A percentile compares a stretch with the other conserved stretches of the same genome.
phyloP scores from a whole-genome alignment of 148 eudicot genomes.

The Vaccinium corymbosum region DNA sequence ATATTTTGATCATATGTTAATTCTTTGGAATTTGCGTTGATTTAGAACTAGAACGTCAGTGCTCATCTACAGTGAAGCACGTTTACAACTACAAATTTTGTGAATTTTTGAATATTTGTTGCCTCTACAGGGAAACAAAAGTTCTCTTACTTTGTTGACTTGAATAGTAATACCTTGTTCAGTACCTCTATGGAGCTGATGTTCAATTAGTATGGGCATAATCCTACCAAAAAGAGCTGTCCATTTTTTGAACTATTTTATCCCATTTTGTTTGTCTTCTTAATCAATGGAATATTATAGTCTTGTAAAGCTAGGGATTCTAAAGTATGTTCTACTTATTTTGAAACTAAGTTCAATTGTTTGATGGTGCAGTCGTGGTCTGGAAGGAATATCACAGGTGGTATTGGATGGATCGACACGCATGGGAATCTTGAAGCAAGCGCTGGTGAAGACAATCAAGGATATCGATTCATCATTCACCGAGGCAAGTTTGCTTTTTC shows the following conservation, averaged over 20 bases:
- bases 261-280: neutral
- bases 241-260: neutral
- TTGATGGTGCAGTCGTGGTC: neutral
- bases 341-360: neutral
- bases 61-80: neutral
- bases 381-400: neutral
- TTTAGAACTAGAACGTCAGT: neutral
- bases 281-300: neutral
- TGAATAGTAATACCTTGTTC: neutral
- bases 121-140: neutral
- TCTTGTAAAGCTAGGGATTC: neutral
- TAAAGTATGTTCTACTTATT: neutral
- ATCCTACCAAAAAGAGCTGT: neutral
- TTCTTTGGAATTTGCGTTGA: neutral
- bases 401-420: neutral
- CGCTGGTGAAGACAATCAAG: neutral
- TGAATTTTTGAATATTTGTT: too few relatives aligned
- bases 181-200: neutral
- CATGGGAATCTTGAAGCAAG: neutral
- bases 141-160: neutral
- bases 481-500: neutral
- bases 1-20: neutral
- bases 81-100: too few relatives aligned
- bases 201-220: neutral
- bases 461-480: neutral